Conservation (phyloP, 1,139 yeast species). For the Arxiozyma telluris region DNA sequence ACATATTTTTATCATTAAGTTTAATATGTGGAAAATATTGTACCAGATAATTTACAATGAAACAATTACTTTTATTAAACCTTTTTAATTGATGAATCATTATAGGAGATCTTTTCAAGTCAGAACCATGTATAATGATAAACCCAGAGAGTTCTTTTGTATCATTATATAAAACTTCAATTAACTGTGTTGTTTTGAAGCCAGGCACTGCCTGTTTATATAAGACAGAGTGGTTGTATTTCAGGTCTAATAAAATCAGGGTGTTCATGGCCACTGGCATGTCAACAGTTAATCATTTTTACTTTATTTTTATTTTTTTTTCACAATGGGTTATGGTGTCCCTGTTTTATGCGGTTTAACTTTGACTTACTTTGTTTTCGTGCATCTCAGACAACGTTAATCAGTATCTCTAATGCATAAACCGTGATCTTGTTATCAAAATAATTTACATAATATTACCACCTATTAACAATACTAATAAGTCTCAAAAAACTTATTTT, state of each 20-base stretch:
- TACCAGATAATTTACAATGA: slow-evolving; percentile 97
- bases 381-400: background rate
- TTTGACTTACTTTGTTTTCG: too few species aligned
- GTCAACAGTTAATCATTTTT: too few species aligned
- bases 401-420: background rate
- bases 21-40: slow-evolving; percentile 81
- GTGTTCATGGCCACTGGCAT: slow-evolving; percentile 99
- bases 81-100: slow-evolving; percentile 95
- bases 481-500: too few species aligned
- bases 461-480: too few species aligned
- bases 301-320: background rate
- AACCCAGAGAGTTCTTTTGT: slow-evolving; percentile 68
- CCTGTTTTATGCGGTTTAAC: background rate
- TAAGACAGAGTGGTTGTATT: slow-evolving; percentile 82
- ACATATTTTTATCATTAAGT: slow-evolving; percentile 32
- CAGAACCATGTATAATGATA: slow-evolving; percentile 93
- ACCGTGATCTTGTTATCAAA: background rate
- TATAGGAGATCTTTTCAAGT: slow-evolving; percentile 95
- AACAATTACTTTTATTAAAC: slow-evolving; percentile 80
- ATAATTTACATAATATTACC: too few species aligned
- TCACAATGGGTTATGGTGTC: too few species aligned
- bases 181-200: slow-evolving; percentile 90
- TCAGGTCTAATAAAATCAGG: slow-evolving; percentile 79
- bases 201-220: slow-evolving; percentile 99
- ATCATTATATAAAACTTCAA: slow-evolving; percentile 75